A percentile compares a stretch with the other conserved stretches of the same genome.
Conservation (phyloP, 192 early-diverging fungal species). For the Jimgerdemannia lactiflua region DNA sequence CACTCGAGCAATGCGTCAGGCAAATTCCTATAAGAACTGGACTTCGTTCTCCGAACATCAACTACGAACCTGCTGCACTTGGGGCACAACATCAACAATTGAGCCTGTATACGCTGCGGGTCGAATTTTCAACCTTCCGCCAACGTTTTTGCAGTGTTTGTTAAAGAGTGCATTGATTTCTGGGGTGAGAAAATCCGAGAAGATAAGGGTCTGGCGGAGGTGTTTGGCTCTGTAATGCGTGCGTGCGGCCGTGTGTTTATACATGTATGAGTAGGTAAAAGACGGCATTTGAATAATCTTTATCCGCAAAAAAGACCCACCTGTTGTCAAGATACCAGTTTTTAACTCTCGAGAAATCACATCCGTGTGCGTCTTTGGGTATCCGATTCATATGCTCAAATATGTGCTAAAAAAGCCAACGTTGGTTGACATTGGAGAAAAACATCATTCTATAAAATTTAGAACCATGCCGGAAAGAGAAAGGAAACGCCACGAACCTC, state of each 20-base stretch:
- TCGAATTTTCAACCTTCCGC: conserved; percentile 73
- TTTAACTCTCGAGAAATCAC: conserved; percentile 92
- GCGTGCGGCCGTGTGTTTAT: neutral
- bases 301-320: conserved; percentile 10
- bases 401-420: conserved; percentile 52
- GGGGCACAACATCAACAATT: conserved; percentile 74
- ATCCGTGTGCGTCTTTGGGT: conserved; percentile 89
- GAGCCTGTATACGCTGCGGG: conserved; percentile 54
- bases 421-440: neutral
- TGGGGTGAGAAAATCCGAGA: conserved; percentile 80
- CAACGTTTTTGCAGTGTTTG: conserved; percentile 58
- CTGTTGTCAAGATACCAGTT: conserved; percentile 84
- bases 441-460: neutral
- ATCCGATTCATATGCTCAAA: conserved; percentile 84
- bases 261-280: neutral
- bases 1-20: too few relatives aligned
- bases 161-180: conserved; percentile 91
- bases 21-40: too few relatives aligned
- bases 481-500: conserved; percentile 36
- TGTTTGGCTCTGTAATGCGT: conserved; percentile 57
- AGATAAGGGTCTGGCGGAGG: conserved; percentile 85
- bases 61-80: conserved; percentile 66
- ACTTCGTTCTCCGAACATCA: neutral
- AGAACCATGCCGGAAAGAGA: neutral
- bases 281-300: neutral